Percentiles rank a stretch among this genome's conserved stretches.
These are phyloP conservation scores for Daphne laureola DNA, from an alignment of 441 rosid species.

Conservation along the genomic window DNA sequence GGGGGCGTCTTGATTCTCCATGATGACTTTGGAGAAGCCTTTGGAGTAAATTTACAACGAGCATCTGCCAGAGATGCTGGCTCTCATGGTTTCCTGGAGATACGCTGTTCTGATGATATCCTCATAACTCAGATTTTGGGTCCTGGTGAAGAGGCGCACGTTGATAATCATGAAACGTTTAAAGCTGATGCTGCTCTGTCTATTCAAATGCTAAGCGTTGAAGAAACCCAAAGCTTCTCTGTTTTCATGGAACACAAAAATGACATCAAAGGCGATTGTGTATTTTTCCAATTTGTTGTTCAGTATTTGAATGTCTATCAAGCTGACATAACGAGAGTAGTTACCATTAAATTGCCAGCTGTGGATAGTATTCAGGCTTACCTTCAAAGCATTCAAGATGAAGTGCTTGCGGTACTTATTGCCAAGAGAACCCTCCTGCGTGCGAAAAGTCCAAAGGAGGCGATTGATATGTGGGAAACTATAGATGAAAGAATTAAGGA, in stretches of 20 bases:
- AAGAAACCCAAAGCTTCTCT: conserved; percentile 89
- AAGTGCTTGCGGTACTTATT: conserved; percentile 79
- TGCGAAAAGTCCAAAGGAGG: conserved; percentile 60
- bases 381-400: conserved; percentile 72
- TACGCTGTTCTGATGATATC: conserved; percentile 92
- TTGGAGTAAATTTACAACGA: conserved; percentile 92
- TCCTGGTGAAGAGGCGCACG: conserved; percentile 89
- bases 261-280: conserved; percentile 68
- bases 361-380: conserved; percentile 84
- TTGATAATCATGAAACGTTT: conserved; percentile 63
- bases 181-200: conserved; percentile 56
- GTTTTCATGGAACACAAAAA: conserved; percentile 78
- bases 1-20: conserved; percentile 96
- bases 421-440: conserved; percentile 78
- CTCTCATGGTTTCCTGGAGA: conserved; percentile 80
- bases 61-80: conserved; percentile 86
- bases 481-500: conserved; percentile 92
- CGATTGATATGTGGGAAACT: conserved; percentile 61
- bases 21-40: conserved; percentile 97
- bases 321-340: conserved; percentile 81
- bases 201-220: conserved; percentile 83
- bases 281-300: conserved; percentile 82
- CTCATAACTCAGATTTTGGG: conserved; percentile 85
- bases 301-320: conserved; percentile 75
- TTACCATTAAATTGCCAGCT: conserved; percentile 68